Evolutionary conservation across 2,329 filamentous ascomycete species (phyloP).

Genomic region (Chrysoporthe austroafricana): DNA sequence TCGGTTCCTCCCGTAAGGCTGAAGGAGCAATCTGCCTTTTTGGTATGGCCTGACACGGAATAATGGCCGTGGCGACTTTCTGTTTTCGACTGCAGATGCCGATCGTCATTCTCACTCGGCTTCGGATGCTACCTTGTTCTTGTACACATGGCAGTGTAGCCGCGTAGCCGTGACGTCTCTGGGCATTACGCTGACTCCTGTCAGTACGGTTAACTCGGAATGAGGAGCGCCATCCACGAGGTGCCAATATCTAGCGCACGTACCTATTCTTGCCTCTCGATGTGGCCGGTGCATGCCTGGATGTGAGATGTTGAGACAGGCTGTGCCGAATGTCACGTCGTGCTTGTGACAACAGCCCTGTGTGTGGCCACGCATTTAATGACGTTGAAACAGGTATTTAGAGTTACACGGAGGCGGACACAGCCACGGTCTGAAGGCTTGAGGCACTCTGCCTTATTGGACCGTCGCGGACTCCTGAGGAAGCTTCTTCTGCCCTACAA

Average conservation of each 20-base stretch:
- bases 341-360: neutral
- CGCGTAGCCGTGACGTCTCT: neutral
- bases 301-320: conserved; percentile 2
- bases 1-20: conserved; percentile 17
- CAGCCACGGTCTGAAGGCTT: neutral
- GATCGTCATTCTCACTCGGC: conserved; percentile 8
- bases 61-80: neutral
- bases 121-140: neutral
- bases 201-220: neutral
- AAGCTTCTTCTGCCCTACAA: neutral
- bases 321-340: conserved; percentile 2
- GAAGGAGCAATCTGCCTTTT: neutral
- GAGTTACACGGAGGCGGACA: conserved; percentile 5
- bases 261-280: neutral
- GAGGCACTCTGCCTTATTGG: neutral
- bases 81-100: conserved; percentile 7
- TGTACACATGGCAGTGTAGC: conserved; percentile 5
- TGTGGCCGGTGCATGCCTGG: neutral
- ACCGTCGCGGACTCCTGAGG: neutral
- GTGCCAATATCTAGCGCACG: neutral
- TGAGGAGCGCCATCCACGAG: neutral
- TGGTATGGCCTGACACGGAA: neutral
- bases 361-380: neutral
- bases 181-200: neutral
- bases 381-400: conserved; percentile 1